phyloP scores from a whole-genome alignment of 2,329 filamentous ascomycete genomes.

The Rosellinia necatrix region DNA sequence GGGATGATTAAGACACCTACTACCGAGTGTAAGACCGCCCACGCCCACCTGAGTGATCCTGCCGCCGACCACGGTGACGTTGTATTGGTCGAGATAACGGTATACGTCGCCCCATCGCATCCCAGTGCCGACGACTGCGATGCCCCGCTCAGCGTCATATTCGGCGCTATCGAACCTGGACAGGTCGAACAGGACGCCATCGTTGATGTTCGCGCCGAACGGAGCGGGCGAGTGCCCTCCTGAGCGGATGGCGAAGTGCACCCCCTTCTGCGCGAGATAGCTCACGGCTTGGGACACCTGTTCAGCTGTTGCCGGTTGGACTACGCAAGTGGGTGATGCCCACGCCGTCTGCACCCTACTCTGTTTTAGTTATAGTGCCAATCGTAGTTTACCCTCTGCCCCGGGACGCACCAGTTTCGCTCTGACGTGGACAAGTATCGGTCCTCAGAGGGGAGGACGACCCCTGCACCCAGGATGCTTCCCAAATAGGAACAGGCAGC shows the following conservation, averaged over 20 bases:
- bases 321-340: conserved; percentile 33
- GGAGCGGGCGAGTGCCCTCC: conserved; percentile 34
- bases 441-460: conserved; percentile 19
- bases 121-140: conserved; percentile 33
- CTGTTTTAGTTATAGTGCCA: not conserved
- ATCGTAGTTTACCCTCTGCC: not conserved
- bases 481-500: conserved; percentile 23
- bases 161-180: conserved; percentile 30
- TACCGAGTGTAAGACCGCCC: conserved; percentile 34
- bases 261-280: conserved; percentile 22
- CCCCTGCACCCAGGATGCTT: conserved; percentile 9
- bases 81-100: conserved; percentile 30
- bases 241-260: conserved; percentile 33
- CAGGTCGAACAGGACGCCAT: conserved; percentile 34
- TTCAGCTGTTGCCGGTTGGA: conserved; percentile 26
- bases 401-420: conserved; percentile 17
- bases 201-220: conserved; percentile 33
- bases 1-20: conserved; percentile 16
- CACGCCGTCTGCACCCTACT: conserved; percentile 34
- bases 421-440: conserved; percentile 12
- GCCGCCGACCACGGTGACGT: conserved; percentile 36
- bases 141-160: conserved; percentile 27
- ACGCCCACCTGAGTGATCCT: conserved; percentile 36
- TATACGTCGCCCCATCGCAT: conserved; percentile 35
- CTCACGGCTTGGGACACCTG: conserved; percentile 30